A percentile compares a stretch with the other conserved stretches of the same genome.
Conservation (phyloP, 768 basidiomycete genomes). For the Epithele typhae region DNA sequence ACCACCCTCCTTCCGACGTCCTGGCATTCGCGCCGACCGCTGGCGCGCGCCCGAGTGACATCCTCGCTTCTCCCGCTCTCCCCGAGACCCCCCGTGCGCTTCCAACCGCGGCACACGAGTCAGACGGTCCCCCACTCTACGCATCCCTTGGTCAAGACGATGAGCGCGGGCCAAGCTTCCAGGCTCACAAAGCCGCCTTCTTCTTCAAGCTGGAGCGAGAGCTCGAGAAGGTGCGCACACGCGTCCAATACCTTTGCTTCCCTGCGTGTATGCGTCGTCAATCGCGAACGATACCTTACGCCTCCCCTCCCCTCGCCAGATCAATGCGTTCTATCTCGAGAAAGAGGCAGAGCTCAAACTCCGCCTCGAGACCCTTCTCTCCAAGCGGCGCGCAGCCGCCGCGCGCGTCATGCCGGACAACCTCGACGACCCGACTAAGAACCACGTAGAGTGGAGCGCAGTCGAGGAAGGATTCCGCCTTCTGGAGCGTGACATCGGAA, state of each 20-base stretch:
- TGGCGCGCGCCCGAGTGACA: constrained; percentile 53
- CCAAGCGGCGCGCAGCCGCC: constrained; percentile 85
- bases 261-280: constrained; percentile 1
- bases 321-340: constrained; percentile 96
- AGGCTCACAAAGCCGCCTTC: constrained; percentile 94
- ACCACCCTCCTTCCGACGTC: constrained; percentile 87
- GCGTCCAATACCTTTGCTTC: no score
- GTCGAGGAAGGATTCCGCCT: constrained; percentile 95
- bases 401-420: constrained; percentile 63
- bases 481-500: constrained; percentile 89
- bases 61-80: constrained; percentile 27
- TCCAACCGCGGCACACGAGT: constrained; percentile 15
- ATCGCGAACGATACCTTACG: constrained; percentile 6
- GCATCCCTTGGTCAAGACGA: constrained; percentile 60
- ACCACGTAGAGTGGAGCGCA: constrained; percentile 90
- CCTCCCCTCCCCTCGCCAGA: constrained; percentile 43
- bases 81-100: constrained; percentile 12
- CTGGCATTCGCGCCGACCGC: constrained; percentile 63
- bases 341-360: constrained; percentile 94
- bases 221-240: constrained; percentile 83
- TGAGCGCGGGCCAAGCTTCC: constrained; percentile 80
- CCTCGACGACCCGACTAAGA: constrained; percentile 49
- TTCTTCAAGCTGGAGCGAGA: constrained; percentile 99
- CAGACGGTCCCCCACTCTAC: constrained; percentile 55
- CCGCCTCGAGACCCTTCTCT: constrained; percentile 87